Evolutionary conservation across 2,329 filamentous ascomycete genomes (phyloP), one percentile per base, ranked within the genome.

Genomic region (Penicillium aurantiogriseum): DNA sequence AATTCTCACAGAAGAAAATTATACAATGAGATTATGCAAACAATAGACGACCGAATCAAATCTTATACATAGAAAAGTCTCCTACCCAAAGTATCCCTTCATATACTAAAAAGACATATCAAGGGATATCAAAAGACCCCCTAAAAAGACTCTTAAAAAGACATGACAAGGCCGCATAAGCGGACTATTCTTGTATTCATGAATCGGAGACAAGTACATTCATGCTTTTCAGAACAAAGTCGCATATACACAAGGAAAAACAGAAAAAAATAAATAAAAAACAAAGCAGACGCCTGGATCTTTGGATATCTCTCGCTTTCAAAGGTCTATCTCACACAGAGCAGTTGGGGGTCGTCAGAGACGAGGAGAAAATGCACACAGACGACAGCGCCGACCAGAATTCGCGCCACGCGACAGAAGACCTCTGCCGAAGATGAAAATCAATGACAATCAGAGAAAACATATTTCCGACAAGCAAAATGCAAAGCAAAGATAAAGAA

Each of bases 221-320:
- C 36, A 56, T 43, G 51, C 57, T 63, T 61, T 57, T 56, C 48
- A 57, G 25, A 56, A 44, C 61, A 54, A 61, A 62, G 10, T 56
- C 43, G 38, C 51, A 49, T 65, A 57, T 63, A 63, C 60, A 63
- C 35, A 56, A 25, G 15, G 17, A n/a, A 51, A 45, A 51, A 50
- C 9, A 56, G 36, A 51, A 58, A 50, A 38, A 51, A 27, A 35
- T 10, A 48, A 33, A 45, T 54, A 54, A 61, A 56, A 49, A 63
- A 25, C 38, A 43, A 45, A 67, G 67, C 61, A 69, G 63, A 71
- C 60, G 68, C 69, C 67, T 71, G 71, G 64, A 72, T 70, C 68
- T 68, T 53, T 75, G 72, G 72, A 51, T 75, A 75, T 76, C 73
- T 71, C 70, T 73, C 68, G 71, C 72, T 71, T 43, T 43, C 67